Conservation (phyloP, 176 grass and related monocot genomes). For the Oryza glaberrima region DNA sequence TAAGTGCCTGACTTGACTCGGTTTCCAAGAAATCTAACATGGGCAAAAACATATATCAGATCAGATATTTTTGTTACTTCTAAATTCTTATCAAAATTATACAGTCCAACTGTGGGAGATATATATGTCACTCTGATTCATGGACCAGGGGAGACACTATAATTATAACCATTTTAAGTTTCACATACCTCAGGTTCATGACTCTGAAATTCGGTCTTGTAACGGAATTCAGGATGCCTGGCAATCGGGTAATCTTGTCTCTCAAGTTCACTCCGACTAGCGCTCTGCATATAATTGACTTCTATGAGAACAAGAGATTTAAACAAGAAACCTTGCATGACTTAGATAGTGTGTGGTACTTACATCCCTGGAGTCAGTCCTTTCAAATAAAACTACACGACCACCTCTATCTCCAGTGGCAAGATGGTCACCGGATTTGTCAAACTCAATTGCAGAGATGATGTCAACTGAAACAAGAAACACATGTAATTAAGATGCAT, state of each 20-base stretch:
- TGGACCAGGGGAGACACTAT: not conserved
- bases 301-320: conserved; percentile 28
- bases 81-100: conserved; percentile 19
- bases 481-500: conserved; percentile 16
- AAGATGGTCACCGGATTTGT: conserved; percentile 86
- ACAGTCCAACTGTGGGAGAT: not conserved
- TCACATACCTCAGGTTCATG: conserved; percentile 76
- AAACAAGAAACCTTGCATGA: conserved; percentile 30
- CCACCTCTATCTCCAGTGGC: conserved; percentile 82
- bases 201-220: conserved; percentile 85
- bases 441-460: conserved; percentile 83
- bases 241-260: conserved; percentile 66
- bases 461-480: conserved; percentile 72
- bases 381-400: conserved; percentile 81
- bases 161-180: not conserved
- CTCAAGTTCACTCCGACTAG: conserved; percentile 69
- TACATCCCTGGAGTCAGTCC: conserved; percentile 64
- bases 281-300: conserved; percentile 46
- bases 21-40: conserved; percentile 34
- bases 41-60: conserved; percentile 30
- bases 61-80: conserved; percentile 20
- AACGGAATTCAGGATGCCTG: conserved; percentile 71
- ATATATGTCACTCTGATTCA: conserved; percentile 14
- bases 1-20: not conserved
- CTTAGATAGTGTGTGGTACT: conserved; percentile 33